A percentile compares a stretch with the other conserved stretches of the same genome.
Evolutionary conservation across 2,329 filamentous ascomycete species (phyloP).

Genomic region (Clonostachys sp.): DNA sequence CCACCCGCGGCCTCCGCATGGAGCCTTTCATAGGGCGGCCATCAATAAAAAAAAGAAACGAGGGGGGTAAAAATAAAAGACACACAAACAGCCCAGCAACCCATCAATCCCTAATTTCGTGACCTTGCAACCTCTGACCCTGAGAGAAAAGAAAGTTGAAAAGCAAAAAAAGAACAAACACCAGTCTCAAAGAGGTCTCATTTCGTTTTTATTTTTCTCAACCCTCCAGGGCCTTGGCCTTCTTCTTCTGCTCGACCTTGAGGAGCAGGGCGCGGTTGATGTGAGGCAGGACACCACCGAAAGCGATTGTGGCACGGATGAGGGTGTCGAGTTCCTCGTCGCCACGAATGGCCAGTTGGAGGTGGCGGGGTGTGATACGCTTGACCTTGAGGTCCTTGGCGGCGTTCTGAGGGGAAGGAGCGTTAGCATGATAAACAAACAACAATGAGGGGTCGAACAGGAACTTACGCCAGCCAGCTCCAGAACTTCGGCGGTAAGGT

Average conservation of each 20-base stretch:
- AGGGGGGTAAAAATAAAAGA: too few relatives aligned
- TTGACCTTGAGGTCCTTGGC: slow-evolving; percentile 99
- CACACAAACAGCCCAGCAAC: too few relatives aligned
- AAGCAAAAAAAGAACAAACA: too few relatives aligned
- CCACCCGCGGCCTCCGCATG: too few relatives aligned
- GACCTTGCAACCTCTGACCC: too few relatives aligned
- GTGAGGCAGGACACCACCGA: slow-evolving; percentile 95
- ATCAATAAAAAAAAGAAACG: too few relatives aligned
- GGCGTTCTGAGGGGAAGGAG: slow-evolving; percentile 59
- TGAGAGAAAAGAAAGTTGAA: too few relatives aligned
- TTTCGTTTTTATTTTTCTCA: neutral
- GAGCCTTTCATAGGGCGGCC: too few relatives aligned
- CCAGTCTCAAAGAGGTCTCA: too few relatives aligned
- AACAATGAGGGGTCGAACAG: slow-evolving; percentile 1
- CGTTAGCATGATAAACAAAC: neutral
- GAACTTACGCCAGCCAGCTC: slow-evolving; percentile 82
- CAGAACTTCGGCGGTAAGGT: slow-evolving; percentile 95
- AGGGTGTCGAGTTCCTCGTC: slow-evolving; percentile 98
- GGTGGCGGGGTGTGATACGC: slow-evolving; percentile 96
- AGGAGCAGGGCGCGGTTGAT: slow-evolving; percentile 96
- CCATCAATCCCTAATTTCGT: too few relatives aligned
- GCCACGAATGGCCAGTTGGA: slow-evolving; percentile 96
- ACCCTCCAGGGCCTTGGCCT: slow-evolving; percentile 51
- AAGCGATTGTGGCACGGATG: slow-evolving; percentile 96
- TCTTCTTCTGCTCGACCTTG: slow-evolving; percentile 98